Percentiles rank a stretch among this genome's conserved stretches.
These are phyloP conservation scores for Pezicula rhizophila DNA, from an alignment of 2,329 filamentous ascomycete species.

Conservation along the genomic window DNA sequence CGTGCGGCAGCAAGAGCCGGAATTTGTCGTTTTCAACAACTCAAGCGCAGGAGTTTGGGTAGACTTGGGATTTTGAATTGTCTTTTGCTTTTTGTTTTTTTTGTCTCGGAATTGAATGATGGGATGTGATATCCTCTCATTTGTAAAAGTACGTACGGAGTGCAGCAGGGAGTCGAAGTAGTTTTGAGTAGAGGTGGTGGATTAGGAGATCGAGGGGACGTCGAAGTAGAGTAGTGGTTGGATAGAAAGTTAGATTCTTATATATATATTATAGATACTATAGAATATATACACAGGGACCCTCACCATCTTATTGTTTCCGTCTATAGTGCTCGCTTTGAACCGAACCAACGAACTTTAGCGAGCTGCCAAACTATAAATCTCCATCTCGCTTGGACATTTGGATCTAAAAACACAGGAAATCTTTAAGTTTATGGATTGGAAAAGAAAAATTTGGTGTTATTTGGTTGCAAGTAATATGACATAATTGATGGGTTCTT, in stretches of 20 bases:
- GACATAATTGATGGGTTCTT: no score
- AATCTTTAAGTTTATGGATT: no score
- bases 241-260: neutral
- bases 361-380: no score
- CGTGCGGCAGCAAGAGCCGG: neutral
- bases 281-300: slow-evolving; percentile 1
- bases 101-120: neutral
- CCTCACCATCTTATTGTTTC: neutral
- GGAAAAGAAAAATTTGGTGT: no score
- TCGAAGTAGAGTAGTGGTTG: neutral
- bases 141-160: neutral
- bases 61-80: neutral
- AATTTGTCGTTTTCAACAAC: no score
- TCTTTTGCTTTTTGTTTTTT: neutral
- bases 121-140: neutral
- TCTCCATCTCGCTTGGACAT: no score
- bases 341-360: neutral
- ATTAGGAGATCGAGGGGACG: no score
- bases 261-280: neutral
- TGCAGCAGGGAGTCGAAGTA: neutral
- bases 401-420: no score
- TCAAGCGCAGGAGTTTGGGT: neutral
- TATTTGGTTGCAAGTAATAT: no score
- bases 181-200: no score
- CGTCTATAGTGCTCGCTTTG: neutral